These are phyloP conservation scores for Geum urbanum DNA, from an alignment of 306 rosid genomes.

Conservation along the genomic window DNA sequence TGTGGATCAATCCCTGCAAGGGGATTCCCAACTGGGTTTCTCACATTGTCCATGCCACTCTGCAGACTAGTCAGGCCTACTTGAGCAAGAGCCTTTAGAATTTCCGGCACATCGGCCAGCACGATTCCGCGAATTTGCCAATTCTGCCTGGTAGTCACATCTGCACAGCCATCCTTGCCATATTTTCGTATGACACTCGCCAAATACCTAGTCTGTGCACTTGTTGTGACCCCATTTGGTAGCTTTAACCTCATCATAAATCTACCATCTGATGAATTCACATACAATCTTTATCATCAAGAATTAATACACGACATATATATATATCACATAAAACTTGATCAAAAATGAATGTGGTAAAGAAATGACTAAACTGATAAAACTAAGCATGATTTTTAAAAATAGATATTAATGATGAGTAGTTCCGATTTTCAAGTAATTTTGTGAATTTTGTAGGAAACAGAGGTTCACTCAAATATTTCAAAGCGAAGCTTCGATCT, in stretches of 20 bases:
- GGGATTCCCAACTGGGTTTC: conserved; percentile 97
- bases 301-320: too few relatives aligned
- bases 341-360: too few relatives aligned
- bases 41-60: conserved; percentile 98
- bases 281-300: too few relatives aligned
- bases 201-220: conserved; percentile 70
- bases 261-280: conserved; percentile 60
- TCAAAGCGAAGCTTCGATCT: too few relatives aligned
- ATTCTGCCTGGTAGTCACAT: conserved; percentile 90
- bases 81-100: conserved; percentile 66
- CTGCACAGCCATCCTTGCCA: conserved; percentile 91
- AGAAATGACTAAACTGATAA: too few relatives aligned
- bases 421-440: too few relatives aligned
- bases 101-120: conserved; percentile 80
- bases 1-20: conserved; percentile 82
- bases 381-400: too few relatives aligned
- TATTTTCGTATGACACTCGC: conserved; percentile 80
- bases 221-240: conserved; percentile 91
- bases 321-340: too few relatives aligned
- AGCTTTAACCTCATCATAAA: conserved; percentile 97
- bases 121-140: conserved; percentile 96
- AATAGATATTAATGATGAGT: too few relatives aligned
- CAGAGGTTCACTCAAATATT: too few relatives aligned
- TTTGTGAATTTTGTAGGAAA: too few relatives aligned
- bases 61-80: conserved; percentile 90